Evolutionary conservation across 768 basidiomycete genomes (phyloP), one percentile per base, ranked within the genome.

Genomic region (Boletus bicolor): DNA sequence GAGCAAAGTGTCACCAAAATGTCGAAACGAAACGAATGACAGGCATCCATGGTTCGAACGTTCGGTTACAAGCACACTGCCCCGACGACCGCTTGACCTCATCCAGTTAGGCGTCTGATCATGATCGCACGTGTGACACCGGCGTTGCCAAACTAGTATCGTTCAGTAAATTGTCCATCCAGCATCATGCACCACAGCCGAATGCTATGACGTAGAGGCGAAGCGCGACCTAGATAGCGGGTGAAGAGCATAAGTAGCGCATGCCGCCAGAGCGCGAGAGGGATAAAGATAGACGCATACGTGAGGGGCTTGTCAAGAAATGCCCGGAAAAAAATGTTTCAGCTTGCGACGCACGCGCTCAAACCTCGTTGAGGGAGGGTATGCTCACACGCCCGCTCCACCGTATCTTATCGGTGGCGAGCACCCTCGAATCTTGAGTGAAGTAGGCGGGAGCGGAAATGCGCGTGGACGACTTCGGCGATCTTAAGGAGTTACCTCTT

Each of bases 341-440:
- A 39, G 15, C 44, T 14, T 15, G 15, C 30, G 41, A 49, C 39
- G 21, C 38, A 38, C 37, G 5, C 39, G 19, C 17, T 19, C 14
- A 53, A 17, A 15, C 26, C 12, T 21, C n/a, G 3, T 44, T 41
- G 30, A 26, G 30, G 21, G 45, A 24, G 41, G 11, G 6, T 5
- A n/a, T 42, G 43, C 48, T 64, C 64, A 36, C 64, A 64, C 64
- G 53, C 43, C 46, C 7, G 54, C 54, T 60, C 57, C 64, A 60
- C 37, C 28, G 45, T 34, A 41, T 50, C 55, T 24, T 50, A 52
- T 39, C 24, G 4, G 38, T 52, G 44, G 26, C 12, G 15, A 28
- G 36, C 59, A 59, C 59, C 59, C 64, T 39, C 42, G 47, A 48
- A 44, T 45, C 44, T 42, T 44, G 32, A 44, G 37, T 48, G 14